Percentiles rank a stretch among this genome's conserved stretches.
Evolutionary conservation across 1,284 basidiomycete genomes (phyloP).

Genomic region (Papiliotrema fonsecae): DNA sequence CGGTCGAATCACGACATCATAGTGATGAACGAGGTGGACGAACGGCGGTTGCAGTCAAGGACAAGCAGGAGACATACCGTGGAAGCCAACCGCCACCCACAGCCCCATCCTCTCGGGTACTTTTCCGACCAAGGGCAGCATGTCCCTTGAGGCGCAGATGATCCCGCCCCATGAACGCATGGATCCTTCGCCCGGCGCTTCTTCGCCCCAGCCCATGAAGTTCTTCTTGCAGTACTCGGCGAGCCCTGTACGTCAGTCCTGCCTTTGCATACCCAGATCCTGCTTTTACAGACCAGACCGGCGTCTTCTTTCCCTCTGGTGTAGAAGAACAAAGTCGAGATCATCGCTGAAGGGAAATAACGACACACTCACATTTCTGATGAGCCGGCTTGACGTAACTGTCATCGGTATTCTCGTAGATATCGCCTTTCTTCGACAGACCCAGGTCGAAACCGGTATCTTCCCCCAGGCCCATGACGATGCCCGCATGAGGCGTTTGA

Average conservation of each 20-base stretch:
- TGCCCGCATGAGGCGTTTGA: slow-evolving; percentile 8
- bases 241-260: slow-evolving; percentile 11
- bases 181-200: slow-evolving; percentile 24
- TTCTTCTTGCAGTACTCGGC: slow-evolving; percentile 12
- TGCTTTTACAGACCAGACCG: too few relatives aligned
- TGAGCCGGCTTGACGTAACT: slow-evolving; percentile 9
- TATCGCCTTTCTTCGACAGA: slow-evolving; percentile 3
- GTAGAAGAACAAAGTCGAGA: background rate
- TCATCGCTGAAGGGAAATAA: too few relatives aligned
- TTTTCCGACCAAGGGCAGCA: slow-evolving; percentile 25
- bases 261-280: too few relatives aligned
- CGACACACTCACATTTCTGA: slow-evolving; percentile 12
- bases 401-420: slow-evolving; percentile 15
- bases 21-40: too few relatives aligned
- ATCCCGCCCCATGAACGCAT: slow-evolving; percentile 25
- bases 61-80: too few relatives aligned
- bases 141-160: slow-evolving; percentile 17
- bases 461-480: slow-evolving; percentile 18
- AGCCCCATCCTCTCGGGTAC: slow-evolving; percentile 22
- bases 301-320: background rate
- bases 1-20: too few relatives aligned
- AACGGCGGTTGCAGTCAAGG: too few relatives aligned
- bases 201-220: slow-evolving; percentile 19
- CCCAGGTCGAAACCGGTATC: slow-evolving; percentile 9
- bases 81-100: slow-evolving; percentile 15